Base-by-base conservation (phyloP, 352 stramenopile species). In the Phytopythium chamaehyphon region DNA sequence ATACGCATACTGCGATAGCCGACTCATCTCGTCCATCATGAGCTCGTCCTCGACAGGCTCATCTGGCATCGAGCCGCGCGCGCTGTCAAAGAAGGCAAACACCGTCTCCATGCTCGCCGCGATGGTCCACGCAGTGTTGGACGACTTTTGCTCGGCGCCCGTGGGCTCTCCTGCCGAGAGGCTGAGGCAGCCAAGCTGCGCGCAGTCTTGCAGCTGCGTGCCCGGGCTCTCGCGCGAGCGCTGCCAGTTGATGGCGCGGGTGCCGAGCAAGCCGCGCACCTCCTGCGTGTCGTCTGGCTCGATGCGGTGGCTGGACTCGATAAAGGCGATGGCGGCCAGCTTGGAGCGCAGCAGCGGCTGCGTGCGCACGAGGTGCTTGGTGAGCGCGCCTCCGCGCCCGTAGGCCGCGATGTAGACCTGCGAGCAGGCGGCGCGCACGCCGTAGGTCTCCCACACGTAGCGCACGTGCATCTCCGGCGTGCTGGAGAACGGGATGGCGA, bases 351-450 rank as follows among this genome's bases (percentile, higher is more conserved):
- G 43, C n/a, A 75, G 33, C 12, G 76, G 66, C 60, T 92, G 81
- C 40, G 83, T 80, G 51, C 70, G 82, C 18, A 94, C 63, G 24
- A 94, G 61, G 52, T 90, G 70, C 62, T 92, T 94, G 12, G 75
- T 80, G 2, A 94, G 58, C 33, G 65, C 68, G 3, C 81, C 83
- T 33, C 83, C 83, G 36, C 76, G 77, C 14, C 76, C 79, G 48
- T 94, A 94, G 2, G 81, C 81, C 3, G 76, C 77, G 21, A 94
- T 69, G 75, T 91, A 94, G 22, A 94, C 80, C 40, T 92, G 79
- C 23, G 65, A 77, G 53, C 77, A 90, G 10, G 73, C 70, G 7
- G 83, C 68, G 42, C 81, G 78, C 37, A 73, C 61, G n/a, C 73
- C 77, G 62, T 86, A 92, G 1, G 76, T 86, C 62, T 93, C 83